A percentile compares a stretch with the other conserved stretches of the same genome.
Conservation (phyloP, 257 asterid species). For the Solanum tarijense region DNA sequence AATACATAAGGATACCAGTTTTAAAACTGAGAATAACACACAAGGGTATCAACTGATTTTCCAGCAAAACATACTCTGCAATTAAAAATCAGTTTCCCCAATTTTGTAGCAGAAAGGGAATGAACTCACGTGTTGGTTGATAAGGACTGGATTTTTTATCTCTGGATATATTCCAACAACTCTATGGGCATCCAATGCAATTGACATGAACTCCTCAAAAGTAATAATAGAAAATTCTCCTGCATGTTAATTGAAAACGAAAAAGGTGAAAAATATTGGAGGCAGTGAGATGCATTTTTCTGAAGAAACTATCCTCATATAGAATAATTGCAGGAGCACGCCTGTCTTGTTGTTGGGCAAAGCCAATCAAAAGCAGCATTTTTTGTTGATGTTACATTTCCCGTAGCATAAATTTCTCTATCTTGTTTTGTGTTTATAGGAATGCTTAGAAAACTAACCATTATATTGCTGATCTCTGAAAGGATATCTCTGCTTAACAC, state of each 20-base stretch:
- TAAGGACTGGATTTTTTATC: constrained; percentile 81
- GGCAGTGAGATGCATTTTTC: neutral
- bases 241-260: constrained; percentile 18
- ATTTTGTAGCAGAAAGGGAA: constrained; percentile 3
- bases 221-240: constrained; percentile 78
- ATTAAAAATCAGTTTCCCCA: neutral
- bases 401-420: neutral
- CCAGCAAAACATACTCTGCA: neutral
- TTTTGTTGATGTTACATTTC: neutral
- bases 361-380: neutral
- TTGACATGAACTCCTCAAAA: constrained; percentile 73
- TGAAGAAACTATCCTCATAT: neutral
- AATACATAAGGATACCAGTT: neutral
- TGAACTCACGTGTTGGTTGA: constrained; percentile 70
- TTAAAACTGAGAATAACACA: neutral
- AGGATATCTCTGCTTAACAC: constrained; percentile 66
- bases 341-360: neutral
- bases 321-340: neutral
- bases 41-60: neutral
- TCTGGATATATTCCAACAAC: constrained; percentile 97
- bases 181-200: constrained; percentile 81
- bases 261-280: neutral
- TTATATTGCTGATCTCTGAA: constrained; percentile 84
- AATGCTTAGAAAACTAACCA: constrained; percentile 35
- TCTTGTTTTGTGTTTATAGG: neutral